Evolutionary conservation across 2,329 filamentous ascomycete genomes (phyloP), one percentile per base, ranked within the genome.

Genomic region (Ascochyta rabiei): DNA sequence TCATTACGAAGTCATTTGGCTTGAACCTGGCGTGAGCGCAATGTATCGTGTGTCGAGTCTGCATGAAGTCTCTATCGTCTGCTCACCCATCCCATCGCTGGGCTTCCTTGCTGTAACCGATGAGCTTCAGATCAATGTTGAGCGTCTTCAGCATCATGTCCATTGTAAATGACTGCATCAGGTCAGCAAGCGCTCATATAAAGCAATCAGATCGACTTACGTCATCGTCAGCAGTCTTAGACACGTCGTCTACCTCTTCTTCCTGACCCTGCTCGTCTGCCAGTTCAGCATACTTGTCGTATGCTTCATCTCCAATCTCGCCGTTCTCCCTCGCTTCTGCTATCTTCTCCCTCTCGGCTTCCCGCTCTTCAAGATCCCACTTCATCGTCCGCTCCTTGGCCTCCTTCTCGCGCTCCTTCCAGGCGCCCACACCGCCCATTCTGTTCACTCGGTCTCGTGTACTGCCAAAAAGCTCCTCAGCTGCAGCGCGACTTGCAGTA

Each of bases 101-200:
- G 48, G 75, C 71, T 12, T 77, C 71, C 53, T 80, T 79, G 70
- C 88, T 85, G 68, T 83, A 89, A 5, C 86, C 87, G 60, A 90
- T 86, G n/a, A 83, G 67, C 43, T 80, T 75, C 4, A 84, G 72
- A 50, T 88, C 85, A 52, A 89, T 82, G 64, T 88, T 86, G 54
- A 89, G 75, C 26, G 81, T 84, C 60, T 81, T 82, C 15, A 90
- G 78, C 87, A 89, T 89, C 81, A 84, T 85, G 42, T 83, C 85
- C 82, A 90, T 87, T 12, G 85, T 88, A 64, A 89, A 89, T 12
- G 81, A 82, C 85, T 74, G 53, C 6, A 3, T 12, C 13, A 30
- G 4, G 39, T 64, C 54, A 67, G 48, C 26, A 26, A 10, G 7
- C 1, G 26, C 3, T 30, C 3, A 9, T 9, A 6, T 13, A n/a